These are phyloP conservation scores for Epichloe sp. DNA, from an alignment of 2,329 filamentous ascomycete genomes.

Conservation along the genomic window DNA sequence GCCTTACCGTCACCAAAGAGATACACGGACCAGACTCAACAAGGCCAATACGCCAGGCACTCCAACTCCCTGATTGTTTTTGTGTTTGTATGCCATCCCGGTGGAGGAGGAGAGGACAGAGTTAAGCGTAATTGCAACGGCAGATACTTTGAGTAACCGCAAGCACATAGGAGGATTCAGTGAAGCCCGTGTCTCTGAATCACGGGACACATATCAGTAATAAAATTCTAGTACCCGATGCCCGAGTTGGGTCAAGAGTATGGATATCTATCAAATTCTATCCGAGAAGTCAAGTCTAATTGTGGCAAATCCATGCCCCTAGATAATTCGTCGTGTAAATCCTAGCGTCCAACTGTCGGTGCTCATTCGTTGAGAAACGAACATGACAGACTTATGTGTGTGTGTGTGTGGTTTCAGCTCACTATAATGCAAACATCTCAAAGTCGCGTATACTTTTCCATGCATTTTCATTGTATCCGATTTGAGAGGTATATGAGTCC, in stretches of 20 bases:
- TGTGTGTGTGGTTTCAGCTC: too few relatives aligned
- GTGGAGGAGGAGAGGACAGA: conserved; percentile 45
- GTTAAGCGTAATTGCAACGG: conserved; percentile 14
- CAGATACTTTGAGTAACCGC: too few relatives aligned
- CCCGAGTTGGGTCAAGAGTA: background rate
- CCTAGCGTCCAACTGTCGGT: background rate
- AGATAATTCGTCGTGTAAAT: background rate
- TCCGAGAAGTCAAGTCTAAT: conserved; percentile 1
- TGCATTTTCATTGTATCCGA: too few relatives aligned
- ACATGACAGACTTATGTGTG: too few relatives aligned
- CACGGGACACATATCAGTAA: background rate
- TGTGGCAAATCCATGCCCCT: background rate
- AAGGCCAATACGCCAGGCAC: too few relatives aligned
- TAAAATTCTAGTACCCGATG: background rate
- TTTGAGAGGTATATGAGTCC: background rate
- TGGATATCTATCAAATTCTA: conserved; percentile 4
- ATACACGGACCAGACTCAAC: too few relatives aligned
- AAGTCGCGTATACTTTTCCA: too few relatives aligned
- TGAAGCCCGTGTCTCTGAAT: too few relatives aligned
- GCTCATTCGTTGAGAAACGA: background rate
- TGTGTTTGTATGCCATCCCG: conserved; percentile 50
- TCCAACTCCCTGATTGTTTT: too few relatives aligned
- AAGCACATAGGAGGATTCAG: too few relatives aligned
- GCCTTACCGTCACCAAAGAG: too few relatives aligned
- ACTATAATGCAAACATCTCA: too few relatives aligned